Conservation (phyloP, 23 red algal species). For the Gracilaria gracilis region DNA sequence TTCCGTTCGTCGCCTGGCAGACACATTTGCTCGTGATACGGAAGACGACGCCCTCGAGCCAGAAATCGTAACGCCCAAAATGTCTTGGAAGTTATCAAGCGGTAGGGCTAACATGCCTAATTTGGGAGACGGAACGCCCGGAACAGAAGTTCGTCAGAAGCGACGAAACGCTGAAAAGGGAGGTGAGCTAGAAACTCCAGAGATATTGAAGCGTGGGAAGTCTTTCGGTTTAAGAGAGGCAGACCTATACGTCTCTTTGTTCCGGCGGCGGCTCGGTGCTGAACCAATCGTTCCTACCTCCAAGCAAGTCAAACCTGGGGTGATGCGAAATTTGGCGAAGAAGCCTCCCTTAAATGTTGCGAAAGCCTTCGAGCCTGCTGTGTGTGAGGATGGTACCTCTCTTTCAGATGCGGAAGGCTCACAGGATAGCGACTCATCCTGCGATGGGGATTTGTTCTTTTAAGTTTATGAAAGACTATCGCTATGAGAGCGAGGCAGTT, state of each 20-base stretch:
- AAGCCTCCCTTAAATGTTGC: background rate
- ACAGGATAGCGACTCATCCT: background rate
- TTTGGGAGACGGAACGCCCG: slow-evolving; percentile 52
- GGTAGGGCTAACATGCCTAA: background rate
- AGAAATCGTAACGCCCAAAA: slow-evolving; percentile 39
- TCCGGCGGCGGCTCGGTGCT: slow-evolving; percentile 26
- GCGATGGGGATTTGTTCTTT: slow-evolving; percentile 21
- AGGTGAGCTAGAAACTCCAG: slow-evolving; percentile 46
- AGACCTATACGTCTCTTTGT: slow-evolving; percentile 55
- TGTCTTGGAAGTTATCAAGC: slow-evolving; percentile 8
- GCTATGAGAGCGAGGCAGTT: background rate
- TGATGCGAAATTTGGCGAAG: background rate
- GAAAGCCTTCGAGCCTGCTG: background rate
- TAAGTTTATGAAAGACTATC: background rate
- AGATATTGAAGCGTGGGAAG: slow-evolving; percentile 58
- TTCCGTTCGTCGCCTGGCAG: slow-evolving; percentile 36
- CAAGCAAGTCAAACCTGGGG: slow-evolving; percentile 11
- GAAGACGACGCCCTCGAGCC: slow-evolving; percentile 54
- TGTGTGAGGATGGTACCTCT: background rate
- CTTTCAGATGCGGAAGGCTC: background rate
- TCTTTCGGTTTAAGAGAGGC: slow-evolving; percentile 48
- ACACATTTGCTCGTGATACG: slow-evolving; percentile 39
- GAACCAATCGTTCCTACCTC: background rate
- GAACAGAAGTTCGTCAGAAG: slow-evolving; percentile 56
- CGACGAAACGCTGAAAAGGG: slow-evolving; percentile 24